A percentile compares a stretch with the other conserved stretches of the same genome.
phyloP scores from a whole-genome alignment of 1,284 basidiomycete genomes.

The Cutaneotrichosporon sp. region DNA sequence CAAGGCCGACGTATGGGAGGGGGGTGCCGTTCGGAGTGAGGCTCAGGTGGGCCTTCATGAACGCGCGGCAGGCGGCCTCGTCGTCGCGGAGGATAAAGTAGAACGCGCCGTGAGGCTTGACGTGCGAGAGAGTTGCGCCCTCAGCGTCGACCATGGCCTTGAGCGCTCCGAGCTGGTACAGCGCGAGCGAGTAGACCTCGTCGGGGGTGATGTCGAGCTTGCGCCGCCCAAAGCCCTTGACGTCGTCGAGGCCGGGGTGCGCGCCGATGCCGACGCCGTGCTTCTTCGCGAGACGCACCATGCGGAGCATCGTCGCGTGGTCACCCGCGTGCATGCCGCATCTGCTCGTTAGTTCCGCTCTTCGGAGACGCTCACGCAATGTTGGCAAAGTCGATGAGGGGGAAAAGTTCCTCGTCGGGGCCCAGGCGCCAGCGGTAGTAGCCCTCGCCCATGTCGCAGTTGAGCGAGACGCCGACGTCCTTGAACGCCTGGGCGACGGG shows the following conservation, averaged over 20 bases:
- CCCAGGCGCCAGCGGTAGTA: conserved; percentile 45
- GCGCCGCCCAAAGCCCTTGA: conserved; percentile 23
- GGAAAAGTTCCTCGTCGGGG: conserved; percentile 47
- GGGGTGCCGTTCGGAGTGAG: conserved; percentile 26
- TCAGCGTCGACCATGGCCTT: conserved; percentile 44
- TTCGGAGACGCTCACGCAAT: neutral
- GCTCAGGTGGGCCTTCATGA: conserved; percentile 40
- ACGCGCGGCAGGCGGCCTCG: conserved; percentile 35
- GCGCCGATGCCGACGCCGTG: conserved; percentile 47
- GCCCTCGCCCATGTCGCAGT: conserved; percentile 23
- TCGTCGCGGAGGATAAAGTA: conserved; percentile 45
- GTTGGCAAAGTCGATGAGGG: conserved; percentile 30
- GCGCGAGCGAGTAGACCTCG: conserved; percentile 23
- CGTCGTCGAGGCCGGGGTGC: conserved; percentile 25
- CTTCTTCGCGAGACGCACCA: conserved; percentile 42
- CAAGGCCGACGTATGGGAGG: conserved; percentile 47
- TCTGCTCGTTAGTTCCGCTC: conserved; percentile 28
- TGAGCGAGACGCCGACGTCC: conserved; percentile 15
- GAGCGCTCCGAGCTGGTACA: conserved; percentile 46
- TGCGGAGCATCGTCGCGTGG: conserved; percentile 46
- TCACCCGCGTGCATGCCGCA: conserved; percentile 50
- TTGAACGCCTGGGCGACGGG: conserved; percentile 5
- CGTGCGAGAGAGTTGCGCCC: conserved; percentile 37
- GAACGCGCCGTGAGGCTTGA: conserved; percentile 29
- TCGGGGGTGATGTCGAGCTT: conserved; percentile 21